A percentile compares a stretch with the other conserved stretches of the same genome.
Evolutionary conservation across 371 early-diverging fungal genomes (phyloP).

Genomic region (Umbelopsis sp.): DNA sequence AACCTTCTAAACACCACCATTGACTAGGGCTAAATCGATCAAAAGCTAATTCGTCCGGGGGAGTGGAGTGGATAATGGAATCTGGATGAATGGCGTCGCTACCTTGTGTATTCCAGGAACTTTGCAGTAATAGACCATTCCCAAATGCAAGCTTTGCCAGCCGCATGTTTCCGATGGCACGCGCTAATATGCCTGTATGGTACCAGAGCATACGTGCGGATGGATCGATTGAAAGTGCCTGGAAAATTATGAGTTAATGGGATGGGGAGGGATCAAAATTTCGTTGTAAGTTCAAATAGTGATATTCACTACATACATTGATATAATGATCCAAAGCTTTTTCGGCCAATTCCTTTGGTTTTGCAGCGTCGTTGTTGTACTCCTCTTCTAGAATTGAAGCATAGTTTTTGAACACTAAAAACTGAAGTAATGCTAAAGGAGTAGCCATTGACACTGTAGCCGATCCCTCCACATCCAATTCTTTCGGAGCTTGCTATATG

Average conservation of each 20-base stretch:
- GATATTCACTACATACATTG: conserved; percentile 39
- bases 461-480: conserved; percentile 8
- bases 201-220: conserved; percentile 62
- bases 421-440: conserved; percentile 48
- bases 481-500: conserved; percentile 24
- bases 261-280: too few species aligned
- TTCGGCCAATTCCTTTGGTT: conserved; percentile 30
- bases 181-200: conserved; percentile 51
- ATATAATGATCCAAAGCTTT: conserved; percentile 54
- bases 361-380: conserved; percentile 19
- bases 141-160: conserved; percentile 58
- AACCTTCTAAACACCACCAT: conserved; percentile 60
- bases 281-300: too few species aligned
- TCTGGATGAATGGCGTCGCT: conserved; percentile 21
- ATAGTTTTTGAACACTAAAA: conserved; percentile 66
- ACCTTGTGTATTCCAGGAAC: conserved; percentile 15
- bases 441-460: conserved; percentile 17
- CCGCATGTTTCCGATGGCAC: conserved; percentile 36
- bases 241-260: not conserved
- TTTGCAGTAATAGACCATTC: conserved; percentile 39
- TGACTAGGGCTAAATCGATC: conserved; percentile 48
- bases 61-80: conserved; percentile 13
- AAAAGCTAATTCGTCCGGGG: conserved; percentile 1
- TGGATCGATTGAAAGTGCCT: conserved; percentile 62
- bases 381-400: conserved; percentile 58